Percentiles rank a stretch among this genome's conserved stretches.
phyloP scores from a whole-genome alignment of 2,329 filamentous ascomycete genomes.

The Ceratocystis variospora region DNA sequence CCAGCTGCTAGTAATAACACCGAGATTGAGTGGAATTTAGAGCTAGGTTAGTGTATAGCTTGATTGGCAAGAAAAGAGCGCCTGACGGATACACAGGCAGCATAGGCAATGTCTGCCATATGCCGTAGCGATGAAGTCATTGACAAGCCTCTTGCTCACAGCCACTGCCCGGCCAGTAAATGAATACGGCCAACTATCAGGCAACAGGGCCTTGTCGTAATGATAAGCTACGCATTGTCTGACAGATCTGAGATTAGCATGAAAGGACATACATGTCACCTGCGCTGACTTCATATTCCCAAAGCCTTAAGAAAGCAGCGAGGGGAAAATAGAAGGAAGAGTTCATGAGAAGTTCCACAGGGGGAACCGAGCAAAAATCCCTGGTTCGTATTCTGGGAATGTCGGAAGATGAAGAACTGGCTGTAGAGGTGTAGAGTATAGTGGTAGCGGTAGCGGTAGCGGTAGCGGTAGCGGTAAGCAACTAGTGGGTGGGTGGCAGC shows the following conservation, averaged over 20 bases:
- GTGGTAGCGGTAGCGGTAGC: no score
- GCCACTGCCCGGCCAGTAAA: no score
- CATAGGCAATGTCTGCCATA: no score
- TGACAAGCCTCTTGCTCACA: no score
- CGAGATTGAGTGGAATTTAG: background rate
- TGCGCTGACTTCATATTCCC: background rate
- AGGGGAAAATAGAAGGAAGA: background rate
- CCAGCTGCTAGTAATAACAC: background rate
- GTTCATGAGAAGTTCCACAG: no score
- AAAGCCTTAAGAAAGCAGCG: background rate
- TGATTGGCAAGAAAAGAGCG: background rate
- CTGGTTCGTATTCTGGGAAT: no score
- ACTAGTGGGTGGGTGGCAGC: no score
- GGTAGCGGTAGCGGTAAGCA: no score
- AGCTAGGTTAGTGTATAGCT: background rate
- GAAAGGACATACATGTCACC: background rate
- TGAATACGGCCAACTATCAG: background rate
- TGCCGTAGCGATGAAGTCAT: no score
- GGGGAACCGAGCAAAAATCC: no score
- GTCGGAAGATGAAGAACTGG: no score
- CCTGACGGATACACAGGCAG: background rate
- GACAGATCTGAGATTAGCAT: slow-evolving; percentile 4
- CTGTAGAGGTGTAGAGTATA: no score
- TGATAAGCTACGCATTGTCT: background rate
- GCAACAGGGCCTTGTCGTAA: background rate